Base-by-base conservation (phyloP, 2,329 filamentous ascomycete species). In the Penicillium sp. region DNA sequence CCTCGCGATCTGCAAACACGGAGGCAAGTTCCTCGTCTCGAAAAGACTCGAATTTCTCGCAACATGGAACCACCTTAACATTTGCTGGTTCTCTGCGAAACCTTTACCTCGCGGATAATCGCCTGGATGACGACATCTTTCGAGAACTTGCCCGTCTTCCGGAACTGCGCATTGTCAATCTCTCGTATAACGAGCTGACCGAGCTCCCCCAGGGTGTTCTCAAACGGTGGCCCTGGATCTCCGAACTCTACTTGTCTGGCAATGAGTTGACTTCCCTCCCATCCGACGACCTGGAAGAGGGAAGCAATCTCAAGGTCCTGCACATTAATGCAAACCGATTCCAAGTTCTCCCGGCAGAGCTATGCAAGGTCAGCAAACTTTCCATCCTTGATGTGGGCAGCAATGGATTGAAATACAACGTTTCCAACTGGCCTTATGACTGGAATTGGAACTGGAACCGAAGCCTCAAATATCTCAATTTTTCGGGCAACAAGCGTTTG, bases 381-480 rank as follows among this genome's bases (percentile, higher is more conserved):
- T 84, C 89, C 4, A 85, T 96, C 34, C 75, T 98, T 35, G 93
- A 98, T 67, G 94, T 94, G 48, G 91, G 90, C 45, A 96, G 87
- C 74, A 98, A 98, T 61, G 83, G 80, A 15, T 74, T 98, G 41
- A 98, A 97, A 67, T 98, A 98, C 77, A 98, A 98, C 62, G 94
- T 98, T 33, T 93, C 89, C 19, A 98, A 98, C 59, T 95, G 94
- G 76, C 93, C 91, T 0, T 98, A 98, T 62, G 93, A 98, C 63
- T 98, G 93, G 93, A 98, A 98, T 58, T 98, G 93, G 93, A 97
- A 97, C 60, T 87, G 93, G 76, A 98, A 98, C 58, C 87, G 86
- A 33, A 94, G 96, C 56, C 72, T 98, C 51, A 86, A 90, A 48
- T 98, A 94, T 60, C 82, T 98, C 48, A 98, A 97, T 59, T 75